Percentiles rank a stretch among this genome's conserved stretches.
These are phyloP conservation scores for Globisporangium sylvaticum DNA, from an alignment of 352 stramenopile species.

Conservation along the genomic window DNA sequence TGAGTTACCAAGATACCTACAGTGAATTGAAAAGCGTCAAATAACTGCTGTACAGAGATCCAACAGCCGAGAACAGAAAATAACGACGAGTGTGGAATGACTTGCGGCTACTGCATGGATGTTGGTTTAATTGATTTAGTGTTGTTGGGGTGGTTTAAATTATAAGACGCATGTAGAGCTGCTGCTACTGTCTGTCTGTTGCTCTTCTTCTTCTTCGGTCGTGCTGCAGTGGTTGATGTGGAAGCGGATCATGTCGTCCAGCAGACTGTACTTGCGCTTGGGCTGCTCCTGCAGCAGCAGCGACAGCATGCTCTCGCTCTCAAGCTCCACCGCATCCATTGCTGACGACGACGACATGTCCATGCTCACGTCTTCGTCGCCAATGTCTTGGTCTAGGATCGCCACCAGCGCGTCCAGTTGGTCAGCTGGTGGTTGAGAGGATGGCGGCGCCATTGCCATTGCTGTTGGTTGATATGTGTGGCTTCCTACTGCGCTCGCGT, in stretches of 20 bases:
- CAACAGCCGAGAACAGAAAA: not conserved
- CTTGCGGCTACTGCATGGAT: not conserved
- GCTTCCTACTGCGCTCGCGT: not conserved
- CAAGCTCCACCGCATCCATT: not conserved
- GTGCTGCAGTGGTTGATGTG: constrained; percentile 27
- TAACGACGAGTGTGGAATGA: not conserved
- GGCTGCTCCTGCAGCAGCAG: constrained; percentile 13
- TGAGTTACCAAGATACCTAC: not conserved
- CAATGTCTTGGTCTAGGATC: constrained; percentile 27
- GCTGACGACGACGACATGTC: not conserved
- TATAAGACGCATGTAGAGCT: not conserved
- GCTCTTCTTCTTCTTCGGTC: not conserved
- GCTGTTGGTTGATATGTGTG: not conserved
- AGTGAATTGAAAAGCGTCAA: not conserved
- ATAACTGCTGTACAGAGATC: not conserved
- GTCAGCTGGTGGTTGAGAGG: constrained; percentile 6
- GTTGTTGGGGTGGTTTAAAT: not conserved
- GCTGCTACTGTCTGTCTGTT: not conserved
- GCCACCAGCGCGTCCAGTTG: constrained; percentile 39
- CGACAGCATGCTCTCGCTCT: constrained; percentile 7
- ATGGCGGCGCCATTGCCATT: not conserved
- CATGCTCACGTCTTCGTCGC: not conserved
- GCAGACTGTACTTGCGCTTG: constrained; percentile 20
- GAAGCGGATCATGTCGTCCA: constrained; percentile 48
- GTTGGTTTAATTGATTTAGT: not conserved